Base-by-base conservation (phyloP, 306 rosid genomes). In the Pyrus betulifolia region DNA sequence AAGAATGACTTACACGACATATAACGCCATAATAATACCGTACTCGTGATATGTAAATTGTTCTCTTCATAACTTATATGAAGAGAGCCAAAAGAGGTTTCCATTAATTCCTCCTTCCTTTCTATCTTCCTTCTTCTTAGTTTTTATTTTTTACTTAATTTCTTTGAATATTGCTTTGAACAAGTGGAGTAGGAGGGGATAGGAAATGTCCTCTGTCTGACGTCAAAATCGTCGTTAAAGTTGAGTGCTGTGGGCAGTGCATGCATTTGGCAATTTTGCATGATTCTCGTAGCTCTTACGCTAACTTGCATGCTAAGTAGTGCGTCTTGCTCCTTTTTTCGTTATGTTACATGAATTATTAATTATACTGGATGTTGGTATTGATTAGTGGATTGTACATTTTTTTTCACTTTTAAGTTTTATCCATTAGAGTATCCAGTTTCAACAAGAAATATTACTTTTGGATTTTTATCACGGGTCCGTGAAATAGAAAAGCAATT, bases 251-350 rank as follows among this genome's bases (percentile, higher is more conserved):
- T 3, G 11, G 44, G 17, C 13, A 63, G 68, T 63, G 44, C 68
- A 61, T 57, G 23, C 21, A 18, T 18, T 51, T 15, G 46, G 63
- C 21, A 14, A 49, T 49, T 49, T 70, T 57, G 65, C 75, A 40
- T 17, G 70, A 6, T 57, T 80, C 82, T 82, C 88, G 84, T 85
- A 74, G 71, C 81, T 77, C 77, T 58, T 81, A 76, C 79, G 85
- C 76, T 70, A 83, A 17, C 12, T 22, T 22, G 12, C 2, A 58
- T 69, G 70, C 74, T 18, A 22, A 22, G 17, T 58, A 22, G 55
- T 51, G 7, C 63, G 11, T 58, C 63, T 58, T 58, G 55, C 55
- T 51, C 55, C 55, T 15, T 51, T 49, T 51, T 51, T 6, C 1
- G 18, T 51, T 51, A 51, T 51, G 55, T 6, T 15, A 51, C 45